Evolutionary conservation across 176 grass and related monocot species (phyloP), one percentile per base, ranked within the genome.

Genomic region (Poa pratensis): DNA sequence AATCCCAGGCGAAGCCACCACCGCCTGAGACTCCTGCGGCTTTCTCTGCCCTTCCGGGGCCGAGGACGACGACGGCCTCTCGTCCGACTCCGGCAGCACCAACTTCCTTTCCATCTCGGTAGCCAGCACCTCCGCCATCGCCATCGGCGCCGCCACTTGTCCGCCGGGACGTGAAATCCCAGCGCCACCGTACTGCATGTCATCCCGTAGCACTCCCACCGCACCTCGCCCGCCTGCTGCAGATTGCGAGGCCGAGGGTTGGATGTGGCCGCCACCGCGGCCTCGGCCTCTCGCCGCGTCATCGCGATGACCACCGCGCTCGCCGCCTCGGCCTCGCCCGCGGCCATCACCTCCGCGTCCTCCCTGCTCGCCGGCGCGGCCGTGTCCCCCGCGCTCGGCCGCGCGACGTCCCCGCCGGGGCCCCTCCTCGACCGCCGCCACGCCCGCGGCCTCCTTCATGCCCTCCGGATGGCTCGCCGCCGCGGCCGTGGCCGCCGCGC

Each of bases 271-370:
- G 5, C n/a, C 77, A 6, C 22, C 23, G 8, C 58, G 37, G 5
- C 55, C 76, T 18, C 55, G 55, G 35, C 76, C 75, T 60, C 76
- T 58, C 35, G n/a, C 14, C n/a, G 76, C 35, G 35, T 43, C 34
- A 34, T 24, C 75, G n/a, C 54, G 12, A 42, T 27, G 55, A n/a
- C 76, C 37, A 17, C 55, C 77, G 15, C 35, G 55, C 39, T 62
- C 55, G 15, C 37, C 37, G 0, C 35, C 34, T 18, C 73, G 48
- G 4, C 46, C 72, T 16, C n/a, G 57, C 3, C 52, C 75, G 2
- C 54, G 71, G 1, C 54, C 34, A 15, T 78, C 76, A 3, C 54
- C 76, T 22, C 76, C 75, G 6, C 54, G 76, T 40, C 74, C 74
- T 4, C 20, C 54, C 34, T 26, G 76, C 15, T 40, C 75, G 0